Conservation (phyloP, 2,329 filamentous ascomycete genomes). For the Endocalyx cinctus region DNA sequence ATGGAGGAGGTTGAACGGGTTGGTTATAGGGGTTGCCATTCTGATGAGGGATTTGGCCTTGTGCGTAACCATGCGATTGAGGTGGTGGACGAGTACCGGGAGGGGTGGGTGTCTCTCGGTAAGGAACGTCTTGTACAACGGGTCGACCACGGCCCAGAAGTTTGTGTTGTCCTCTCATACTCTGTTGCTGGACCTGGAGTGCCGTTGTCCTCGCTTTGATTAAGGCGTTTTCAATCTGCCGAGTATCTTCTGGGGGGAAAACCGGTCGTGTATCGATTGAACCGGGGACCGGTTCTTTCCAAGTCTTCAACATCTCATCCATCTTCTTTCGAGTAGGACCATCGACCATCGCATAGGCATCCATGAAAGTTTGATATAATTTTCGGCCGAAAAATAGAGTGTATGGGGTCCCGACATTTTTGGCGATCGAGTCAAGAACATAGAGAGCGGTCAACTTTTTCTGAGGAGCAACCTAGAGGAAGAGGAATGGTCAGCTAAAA, state of each 20-base stretch:
- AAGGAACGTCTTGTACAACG: conserved; percentile 50
- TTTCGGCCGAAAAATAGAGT: conserved; percentile 91
- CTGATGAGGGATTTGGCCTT: conserved; percentile 29
- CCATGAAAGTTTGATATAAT: conserved; percentile 93
- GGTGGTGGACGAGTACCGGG: conserved; percentile 44
- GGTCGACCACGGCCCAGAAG: conserved; percentile 46
- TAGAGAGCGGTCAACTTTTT: conserved; percentile 96
- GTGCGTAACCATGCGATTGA: conserved; percentile 28
- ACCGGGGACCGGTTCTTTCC: conserved; percentile 94
- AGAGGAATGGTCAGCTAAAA: conserved; percentile 39
- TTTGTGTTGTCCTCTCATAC: conserved; percentile 52
- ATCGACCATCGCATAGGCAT: conserved; percentile 88
- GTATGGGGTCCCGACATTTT: conserved; percentile 97
- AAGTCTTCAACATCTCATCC: conserved; percentile 96
- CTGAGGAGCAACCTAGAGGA: conserved; percentile 68
- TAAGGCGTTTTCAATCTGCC: conserved; percentile 88
- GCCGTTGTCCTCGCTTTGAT: conserved; percentile 70
- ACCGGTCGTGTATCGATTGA: conserved; percentile 91
- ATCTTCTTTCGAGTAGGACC: conserved; percentile 78
- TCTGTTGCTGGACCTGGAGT: conserved; percentile 54
- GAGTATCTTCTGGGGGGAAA: conserved; percentile 80
- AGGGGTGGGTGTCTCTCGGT: conserved; percentile 71
- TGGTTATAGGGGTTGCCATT: conserved; percentile 26
- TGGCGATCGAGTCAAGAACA: conserved; percentile 95
- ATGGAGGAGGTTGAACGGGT: conserved; percentile 14